Evolutionary conservation across 75 land plant genomes (phyloP).

Genomic region (Pseudotsuga menziesii): DNA sequence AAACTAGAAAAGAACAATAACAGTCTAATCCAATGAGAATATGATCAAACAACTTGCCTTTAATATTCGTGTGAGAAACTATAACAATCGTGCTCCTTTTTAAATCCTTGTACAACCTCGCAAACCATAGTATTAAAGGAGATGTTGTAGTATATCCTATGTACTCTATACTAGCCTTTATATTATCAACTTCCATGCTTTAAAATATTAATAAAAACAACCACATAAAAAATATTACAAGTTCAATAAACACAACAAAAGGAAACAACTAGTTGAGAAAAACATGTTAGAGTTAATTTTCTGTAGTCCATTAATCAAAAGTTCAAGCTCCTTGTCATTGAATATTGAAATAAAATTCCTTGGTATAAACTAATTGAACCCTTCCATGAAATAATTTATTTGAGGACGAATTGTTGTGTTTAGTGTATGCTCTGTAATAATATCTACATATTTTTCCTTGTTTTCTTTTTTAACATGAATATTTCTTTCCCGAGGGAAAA

Average conservation of each 20-base stretch:
- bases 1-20: neutral
- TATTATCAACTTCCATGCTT: conserved; percentile 55
- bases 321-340: no score
- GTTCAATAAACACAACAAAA: neutral
- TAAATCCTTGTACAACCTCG: conserved; percentile 67
- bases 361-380: conserved; percentile 65
- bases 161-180: no score
- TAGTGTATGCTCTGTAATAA: no score
- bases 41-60: conserved; percentile 34
- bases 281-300: conserved; percentile 65
- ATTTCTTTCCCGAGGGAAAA: conserved; percentile 70
- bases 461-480: conserved; percentile 70
- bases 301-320: conserved; percentile 73
- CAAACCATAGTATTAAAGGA: conserved; percentile 72
- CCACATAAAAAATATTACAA: no score
- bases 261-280: neutral
- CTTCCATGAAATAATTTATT: no score
- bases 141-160: conserved; percentile 69
- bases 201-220: neutral
- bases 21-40: neutral
- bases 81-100: conserved; percentile 65
- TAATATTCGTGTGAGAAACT: conserved; percentile 77
- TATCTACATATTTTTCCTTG: conserved; percentile 76
- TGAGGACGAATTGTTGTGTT: no score
- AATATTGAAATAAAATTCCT: no score